These are phyloP conservation scores for Fusarium bulbicola DNA, from an alignment of 2,329 filamentous ascomycete species.

Conservation along the genomic window DNA sequence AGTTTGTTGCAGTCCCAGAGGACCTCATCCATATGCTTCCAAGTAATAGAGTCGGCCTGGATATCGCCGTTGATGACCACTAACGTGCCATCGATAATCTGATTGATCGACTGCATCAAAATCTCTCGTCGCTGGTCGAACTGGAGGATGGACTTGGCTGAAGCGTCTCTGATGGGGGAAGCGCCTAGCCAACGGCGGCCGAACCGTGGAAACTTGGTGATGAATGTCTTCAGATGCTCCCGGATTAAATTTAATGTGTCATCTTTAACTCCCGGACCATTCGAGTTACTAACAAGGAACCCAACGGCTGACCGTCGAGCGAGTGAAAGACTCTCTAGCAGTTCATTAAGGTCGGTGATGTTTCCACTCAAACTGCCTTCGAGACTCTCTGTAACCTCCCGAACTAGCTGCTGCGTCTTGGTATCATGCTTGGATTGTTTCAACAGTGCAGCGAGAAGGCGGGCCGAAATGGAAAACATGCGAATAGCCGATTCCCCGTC, in stretches of 20 bases:
- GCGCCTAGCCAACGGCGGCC: constrained; percentile 70
- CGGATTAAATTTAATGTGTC: constrained; percentile 36
- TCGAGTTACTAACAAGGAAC: constrained; percentile 51
- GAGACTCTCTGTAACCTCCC: constrained; percentile 62
- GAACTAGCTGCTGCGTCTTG: constrained; percentile 54
- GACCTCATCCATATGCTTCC: constrained; percentile 65
- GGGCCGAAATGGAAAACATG: constrained; percentile 62
- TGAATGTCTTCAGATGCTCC: constrained; percentile 62
- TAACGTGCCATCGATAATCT: constrained; percentile 68
- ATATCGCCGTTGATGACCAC: constrained; percentile 64
- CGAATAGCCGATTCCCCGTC: constrained; percentile 58
- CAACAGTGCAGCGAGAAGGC: constrained; percentile 63
- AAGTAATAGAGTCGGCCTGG: constrained; percentile 57
- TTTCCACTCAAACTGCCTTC: constrained; percentile 69
- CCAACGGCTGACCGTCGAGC: constrained; percentile 64
- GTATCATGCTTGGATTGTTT: constrained; percentile 52
- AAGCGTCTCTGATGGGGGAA: constrained; percentile 59
- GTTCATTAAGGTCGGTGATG: constrained; percentile 66
- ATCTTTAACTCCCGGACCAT: constrained; percentile 17
- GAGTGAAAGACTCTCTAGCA: constrained; percentile 64
- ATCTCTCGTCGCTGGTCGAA: constrained; percentile 68
- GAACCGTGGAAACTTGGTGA: constrained; percentile 68
- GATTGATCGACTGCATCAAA: constrained; percentile 61
- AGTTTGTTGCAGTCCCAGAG: constrained; percentile 65
- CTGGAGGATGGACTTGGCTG: constrained; percentile 66